phyloP scores from a whole-genome alignment of 805 yeast species.

The Zygosaccharomyces kombuchaensis region DNA sequence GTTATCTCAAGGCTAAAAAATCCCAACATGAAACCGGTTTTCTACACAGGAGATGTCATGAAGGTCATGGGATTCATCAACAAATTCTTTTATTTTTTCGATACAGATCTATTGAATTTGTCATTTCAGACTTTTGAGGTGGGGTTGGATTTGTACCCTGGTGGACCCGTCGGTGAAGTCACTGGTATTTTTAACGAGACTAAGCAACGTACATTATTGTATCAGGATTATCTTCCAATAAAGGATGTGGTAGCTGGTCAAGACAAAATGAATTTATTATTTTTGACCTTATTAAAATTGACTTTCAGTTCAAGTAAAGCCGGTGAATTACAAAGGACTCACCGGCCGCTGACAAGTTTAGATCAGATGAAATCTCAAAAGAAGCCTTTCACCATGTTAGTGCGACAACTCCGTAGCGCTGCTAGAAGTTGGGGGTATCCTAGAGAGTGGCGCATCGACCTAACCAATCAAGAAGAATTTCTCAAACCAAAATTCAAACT shows the following conservation, averaged over 20 bases:
- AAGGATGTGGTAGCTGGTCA: slow-evolving; percentile 23
- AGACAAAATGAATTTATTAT: slow-evolving; percentile 28
- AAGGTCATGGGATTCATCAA: slow-evolving; percentile 31
- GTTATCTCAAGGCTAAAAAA: slow-evolving; percentile 19
- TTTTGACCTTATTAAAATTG: slow-evolving; percentile 24
- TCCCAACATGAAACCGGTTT: slow-evolving; percentile 21
- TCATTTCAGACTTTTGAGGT: slow-evolving; percentile 33
- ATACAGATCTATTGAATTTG: slow-evolving; percentile 20
- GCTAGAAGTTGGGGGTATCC: slow-evolving; percentile 31
- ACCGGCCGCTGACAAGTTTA: slow-evolving; percentile 19
- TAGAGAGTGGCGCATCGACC: slow-evolving; percentile 25
- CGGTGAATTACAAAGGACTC: slow-evolving; percentile 13
- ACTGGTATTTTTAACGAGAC: slow-evolving; percentile 13
- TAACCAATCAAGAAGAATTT: slow-evolving; percentile 8
- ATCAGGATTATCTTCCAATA: slow-evolving; percentile 16
- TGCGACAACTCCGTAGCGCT: slow-evolving; percentile 20
- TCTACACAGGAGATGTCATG: slow-evolving; percentile 31
- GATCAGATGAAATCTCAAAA: slow-evolving; percentile 18
- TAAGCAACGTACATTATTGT: slow-evolving; percentile 8
- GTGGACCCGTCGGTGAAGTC: slow-evolving; percentile 15
- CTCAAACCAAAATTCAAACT: slow-evolving; percentile 12
- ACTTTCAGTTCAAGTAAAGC: slow-evolving; percentile 20
- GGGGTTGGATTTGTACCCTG: slow-evolving; percentile 28
- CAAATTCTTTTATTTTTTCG: slow-evolving; percentile 26
- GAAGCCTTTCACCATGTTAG: slow-evolving; percentile 22